These are phyloP conservation scores for Bjerkandera adusta DNA, from an alignment of 1,284 basidiomycete genomes.

Conservation along the genomic window DNA sequence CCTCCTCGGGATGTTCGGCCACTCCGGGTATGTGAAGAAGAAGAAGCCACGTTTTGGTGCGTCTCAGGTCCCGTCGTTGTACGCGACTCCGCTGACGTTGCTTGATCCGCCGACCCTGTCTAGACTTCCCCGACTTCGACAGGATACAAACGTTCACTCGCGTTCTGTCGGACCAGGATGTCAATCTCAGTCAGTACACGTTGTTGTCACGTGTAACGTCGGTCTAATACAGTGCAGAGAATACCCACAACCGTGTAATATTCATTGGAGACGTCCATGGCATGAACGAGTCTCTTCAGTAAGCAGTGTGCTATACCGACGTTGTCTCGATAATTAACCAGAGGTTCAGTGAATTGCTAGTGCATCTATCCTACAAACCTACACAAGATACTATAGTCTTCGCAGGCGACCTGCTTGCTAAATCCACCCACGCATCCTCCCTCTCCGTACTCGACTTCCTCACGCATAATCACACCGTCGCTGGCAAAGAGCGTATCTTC, in stretches of 20 bases:
- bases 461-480: conserved; percentile 50
- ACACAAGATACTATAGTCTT: conserved; percentile 70
- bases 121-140: conserved; percentile 56
- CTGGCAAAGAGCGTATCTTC: conserved; percentile 20
- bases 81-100: conserved; percentile 3
- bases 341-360: conserved; percentile 54
- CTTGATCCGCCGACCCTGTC: conserved; percentile 2
- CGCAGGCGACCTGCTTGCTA: conserved; percentile 79
- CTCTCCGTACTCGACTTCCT: conserved; percentile 66
- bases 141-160: conserved; percentile 38
- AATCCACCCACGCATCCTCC: conserved; percentile 59
- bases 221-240: conserved; percentile 33
- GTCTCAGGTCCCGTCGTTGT: conserved; percentile 12
- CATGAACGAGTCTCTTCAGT: conserved; percentile 68
- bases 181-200: conserved; percentile 47
- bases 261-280: conserved; percentile 87
- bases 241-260: conserved; percentile 56
- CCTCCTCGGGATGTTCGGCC: conserved; percentile 27
- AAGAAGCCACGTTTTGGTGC: conserved; percentile 15
- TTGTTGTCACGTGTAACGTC: neutral
- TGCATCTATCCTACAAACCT: conserved; percentile 56
- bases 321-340: conserved; percentile 5
- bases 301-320: conserved; percentile 22
- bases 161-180: conserved; percentile 43
- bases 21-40: conserved; percentile 22